Evolutionary conservation across 1,139 yeast species (phyloP).

Genomic region (Diutina neorugosa): DNA sequence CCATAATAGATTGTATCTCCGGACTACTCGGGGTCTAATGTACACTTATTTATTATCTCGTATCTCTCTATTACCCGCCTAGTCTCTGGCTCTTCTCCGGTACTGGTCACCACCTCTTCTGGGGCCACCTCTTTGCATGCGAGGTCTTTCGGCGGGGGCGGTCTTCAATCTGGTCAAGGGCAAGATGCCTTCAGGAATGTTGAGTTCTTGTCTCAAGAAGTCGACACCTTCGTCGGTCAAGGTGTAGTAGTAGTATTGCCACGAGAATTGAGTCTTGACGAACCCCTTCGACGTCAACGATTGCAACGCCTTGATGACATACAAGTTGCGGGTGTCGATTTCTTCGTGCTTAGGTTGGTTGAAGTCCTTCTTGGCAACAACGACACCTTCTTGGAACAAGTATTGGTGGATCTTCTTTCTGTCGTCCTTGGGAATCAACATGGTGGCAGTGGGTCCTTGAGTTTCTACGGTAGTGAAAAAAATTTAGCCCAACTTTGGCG

Average conservation of each 20-base stretch:
- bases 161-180: constrained; percentile 98
- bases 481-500: background rate
- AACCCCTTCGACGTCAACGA: constrained; percentile 97
- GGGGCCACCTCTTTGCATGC: constrained; percentile 25
- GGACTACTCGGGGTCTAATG: background rate
- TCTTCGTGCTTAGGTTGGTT: constrained; percentile 97
- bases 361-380: constrained; percentile 98
- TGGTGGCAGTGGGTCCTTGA: constrained; percentile 25
- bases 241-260: constrained; percentile 99
- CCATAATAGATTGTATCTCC: too few relatives aligned
- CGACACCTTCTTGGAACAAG: constrained; percentile 99
- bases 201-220: constrained; percentile 95
- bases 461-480: background rate
- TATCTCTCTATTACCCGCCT: constrained; percentile 10
- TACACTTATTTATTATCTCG: constrained; percentile 4
- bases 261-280: constrained; percentile 99
- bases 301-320: constrained; percentile 98
- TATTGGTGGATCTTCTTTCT: constrained; percentile 98
- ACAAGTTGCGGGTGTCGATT: constrained; percentile 95
- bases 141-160: constrained; percentile 77
- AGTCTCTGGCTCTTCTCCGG: constrained; percentile 38
- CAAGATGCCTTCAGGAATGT: constrained; percentile 96
- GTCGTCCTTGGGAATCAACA: constrained; percentile 99
- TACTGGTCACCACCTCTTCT: constrained; percentile 22
- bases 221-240: constrained; percentile 99